Percentiles rank a stretch among this genome's conserved stretches.
Conservation (phyloP, 2,329 filamentous ascomycete species). For the Arthrobotrys iridis region DNA sequence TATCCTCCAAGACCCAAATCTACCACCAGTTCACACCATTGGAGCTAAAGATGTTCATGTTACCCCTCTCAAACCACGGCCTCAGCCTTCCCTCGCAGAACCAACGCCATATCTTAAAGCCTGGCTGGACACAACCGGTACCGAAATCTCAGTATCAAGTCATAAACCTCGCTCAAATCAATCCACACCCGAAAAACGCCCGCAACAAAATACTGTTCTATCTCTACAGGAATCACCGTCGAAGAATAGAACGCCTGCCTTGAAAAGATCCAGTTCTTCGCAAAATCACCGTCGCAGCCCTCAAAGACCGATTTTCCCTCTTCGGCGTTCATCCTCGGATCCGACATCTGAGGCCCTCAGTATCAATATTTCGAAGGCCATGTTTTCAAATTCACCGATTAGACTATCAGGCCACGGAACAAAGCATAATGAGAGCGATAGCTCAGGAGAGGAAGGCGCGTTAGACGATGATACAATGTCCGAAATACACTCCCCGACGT, state of each 20-base stretch:
- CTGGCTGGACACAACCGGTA: constrained; percentile 33
- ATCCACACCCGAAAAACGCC: constrained; percentile 38
- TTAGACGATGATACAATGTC: constrained; percentile 33
- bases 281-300: constrained; percentile 2
- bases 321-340: constrained; percentile 18
- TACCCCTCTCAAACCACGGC: background rate
- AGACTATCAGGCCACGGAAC: constrained; percentile 27
- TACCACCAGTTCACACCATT: constrained; percentile 1
- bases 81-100: constrained; percentile 13
- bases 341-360: background rate
- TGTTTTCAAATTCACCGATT: constrained; percentile 49
- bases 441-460: constrained; percentile 34
- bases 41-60: background rate
- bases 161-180: constrained; percentile 42
- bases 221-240: constrained; percentile 26
- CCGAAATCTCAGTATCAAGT: constrained; percentile 22
- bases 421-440: constrained; percentile 32
- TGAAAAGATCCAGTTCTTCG: background rate
- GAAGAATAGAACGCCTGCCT: background rate
- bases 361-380: constrained; percentile 39
- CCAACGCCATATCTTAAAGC: constrained; percentile 48
- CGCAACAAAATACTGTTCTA: background rate
- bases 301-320: constrained; percentile 10
- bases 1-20: constrained; percentile 16
- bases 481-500: constrained; percentile 12